phyloP scores from a whole-genome alignment of 371 early-diverging fungal species.

The Mortierella sp. region DNA sequence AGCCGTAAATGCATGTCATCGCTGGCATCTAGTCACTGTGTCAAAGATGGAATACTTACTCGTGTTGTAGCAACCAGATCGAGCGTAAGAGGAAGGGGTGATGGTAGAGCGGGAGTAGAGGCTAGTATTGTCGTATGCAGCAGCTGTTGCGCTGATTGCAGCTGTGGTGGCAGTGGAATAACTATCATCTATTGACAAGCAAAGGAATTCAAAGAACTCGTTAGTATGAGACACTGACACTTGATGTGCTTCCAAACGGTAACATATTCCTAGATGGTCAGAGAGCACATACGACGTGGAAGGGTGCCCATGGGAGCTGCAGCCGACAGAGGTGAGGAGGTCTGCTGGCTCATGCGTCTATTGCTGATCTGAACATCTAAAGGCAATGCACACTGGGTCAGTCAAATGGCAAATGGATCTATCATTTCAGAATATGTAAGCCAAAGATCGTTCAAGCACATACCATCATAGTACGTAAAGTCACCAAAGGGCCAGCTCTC shows the following conservation, averaged over 20 bases:
- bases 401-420: no score
- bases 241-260: not conserved
- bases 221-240: constrained; percentile 6
- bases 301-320: constrained; percentile 3
- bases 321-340: constrained; percentile 15
- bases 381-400: no score
- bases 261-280: constrained; percentile 1
- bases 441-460: not conserved
- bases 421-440: not conserved
- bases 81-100: constrained; percentile 26
- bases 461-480: constrained; percentile 49
- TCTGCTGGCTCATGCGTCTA: constrained; percentile 13
- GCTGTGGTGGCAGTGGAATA: constrained; percentile 18
- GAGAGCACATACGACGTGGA: constrained; percentile 30
- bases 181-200: constrained; percentile 32
- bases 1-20: no score
- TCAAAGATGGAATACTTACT: constrained; percentile 15
- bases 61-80: constrained; percentile 43
- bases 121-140: constrained; percentile 20
- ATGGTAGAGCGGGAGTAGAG: constrained; percentile 38
- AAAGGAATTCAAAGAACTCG: constrained; percentile 10
- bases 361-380: constrained; percentile 14
- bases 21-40: not conserved
- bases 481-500: constrained; percentile 58
- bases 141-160: not conserved